Conservation (phyloP, 2,329 filamentous ascomycete species). For the Talaromyces sp. region DNA sequence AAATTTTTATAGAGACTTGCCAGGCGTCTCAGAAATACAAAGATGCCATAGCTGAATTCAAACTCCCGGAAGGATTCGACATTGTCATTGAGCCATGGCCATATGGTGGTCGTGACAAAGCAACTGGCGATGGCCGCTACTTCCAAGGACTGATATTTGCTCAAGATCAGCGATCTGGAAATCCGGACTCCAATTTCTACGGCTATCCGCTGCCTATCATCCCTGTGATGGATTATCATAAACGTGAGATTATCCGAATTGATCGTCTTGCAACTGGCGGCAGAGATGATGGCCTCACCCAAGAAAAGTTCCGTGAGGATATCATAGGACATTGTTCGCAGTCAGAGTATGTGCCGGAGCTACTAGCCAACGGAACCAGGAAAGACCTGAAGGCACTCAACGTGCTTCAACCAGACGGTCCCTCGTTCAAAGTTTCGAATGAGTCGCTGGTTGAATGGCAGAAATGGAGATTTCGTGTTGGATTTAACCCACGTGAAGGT, state of each 20-base stretch:
- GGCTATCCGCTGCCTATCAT: conserved; percentile 50
- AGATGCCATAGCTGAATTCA: conserved; percentile 46
- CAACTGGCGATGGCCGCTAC: conserved; percentile 44
- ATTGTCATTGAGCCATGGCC: conserved; percentile 54
- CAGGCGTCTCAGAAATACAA: conserved; percentile 50
- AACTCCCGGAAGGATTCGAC: conserved; percentile 51
- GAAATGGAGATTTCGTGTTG: conserved; percentile 58
- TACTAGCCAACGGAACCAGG: conserved; percentile 41
- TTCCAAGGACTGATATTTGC: conserved; percentile 52
- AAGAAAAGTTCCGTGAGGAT: conserved; percentile 38
- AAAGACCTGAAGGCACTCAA: conserved; percentile 60
- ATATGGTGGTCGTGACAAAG: conserved; percentile 49
- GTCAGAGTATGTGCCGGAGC: conserved; percentile 48
- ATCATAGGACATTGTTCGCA: conserved; percentile 48
- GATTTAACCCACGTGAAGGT: conserved; percentile 60
- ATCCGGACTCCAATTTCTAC: conserved; percentile 58
- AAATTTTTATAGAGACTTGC: conserved; percentile 44
- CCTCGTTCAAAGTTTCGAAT: conserved; percentile 54
- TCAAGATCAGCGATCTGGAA: conserved; percentile 32
- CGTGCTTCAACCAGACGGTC: conserved; percentile 60
- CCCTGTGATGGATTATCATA: conserved; percentile 54
- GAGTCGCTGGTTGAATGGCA: conserved; percentile 59
- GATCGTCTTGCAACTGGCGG: conserved; percentile 53
- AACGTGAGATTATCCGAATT: conserved; percentile 51
- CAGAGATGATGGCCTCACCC: conserved; percentile 43